Base-by-base conservation (phyloP, 73 alveolate genomes). In the Paramecium tetraurelia region DNA sequence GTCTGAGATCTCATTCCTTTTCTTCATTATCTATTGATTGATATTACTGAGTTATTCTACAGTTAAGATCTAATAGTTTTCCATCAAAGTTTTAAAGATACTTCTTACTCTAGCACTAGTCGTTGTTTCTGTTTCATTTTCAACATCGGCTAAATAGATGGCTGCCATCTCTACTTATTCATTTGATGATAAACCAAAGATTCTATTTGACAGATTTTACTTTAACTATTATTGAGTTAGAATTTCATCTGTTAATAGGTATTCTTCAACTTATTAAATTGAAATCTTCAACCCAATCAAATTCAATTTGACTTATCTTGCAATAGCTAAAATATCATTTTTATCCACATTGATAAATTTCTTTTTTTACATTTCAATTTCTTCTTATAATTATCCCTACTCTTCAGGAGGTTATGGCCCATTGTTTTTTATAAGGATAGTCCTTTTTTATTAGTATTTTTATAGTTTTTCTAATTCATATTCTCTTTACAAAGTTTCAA, bases 91-190 rank as follows among this genome's bases (percentile, higher is more conserved):
- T 20, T 71, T 71, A 71, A 71, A 71, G 57, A 71, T 71, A 36
- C 86, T 71, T 33, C 12, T 71, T 29, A 71, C 86, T 36, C 86
- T 71, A 22, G 86, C 86, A 71, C 86, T 71, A 29, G 48, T 71
- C 3, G 86, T 71, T 71, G 58, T 33, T 36, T 71, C 86, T 7
- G 48, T 71, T 33, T 71, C 86, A 71, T 27, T 22, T 22, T 71
- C 58, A 24, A 36, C 86, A 71, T 71, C 86, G 7, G 86, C 86
- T 71, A 71, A 71, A 71, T 71, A 71, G n/a, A 36, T 71, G 7
- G 86, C 86, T 29, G 58, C 48, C 58, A 33, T 22, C 7, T 71
- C 58, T 4, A 71, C 27, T 24, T 71, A 71, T 18, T 33, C 58
- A 29, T 24, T 18, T n/a, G 48, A 12, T 12, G 4, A 21, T 38